Conservation (phyloP, 1,284 basidiomycete species). For the Trichosporon asahii region DNA sequence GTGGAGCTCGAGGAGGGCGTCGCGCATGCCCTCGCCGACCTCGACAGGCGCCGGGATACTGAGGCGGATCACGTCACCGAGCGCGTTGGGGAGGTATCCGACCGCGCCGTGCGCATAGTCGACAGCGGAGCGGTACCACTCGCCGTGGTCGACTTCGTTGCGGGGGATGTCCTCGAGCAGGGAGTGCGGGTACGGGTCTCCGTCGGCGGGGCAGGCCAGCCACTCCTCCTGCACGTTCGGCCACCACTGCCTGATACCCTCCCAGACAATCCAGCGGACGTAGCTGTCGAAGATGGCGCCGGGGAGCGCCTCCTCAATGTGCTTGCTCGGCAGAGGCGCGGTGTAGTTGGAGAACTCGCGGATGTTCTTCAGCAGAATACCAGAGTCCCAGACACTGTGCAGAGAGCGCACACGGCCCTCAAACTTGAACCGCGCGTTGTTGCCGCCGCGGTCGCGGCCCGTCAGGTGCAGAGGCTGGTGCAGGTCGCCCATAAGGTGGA, state of each 20-base stretch:
- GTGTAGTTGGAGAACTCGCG: constrained; percentile 73
- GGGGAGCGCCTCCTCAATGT: constrained; percentile 69
- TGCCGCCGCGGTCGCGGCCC: constrained; percentile 79
- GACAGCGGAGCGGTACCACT: background rate
- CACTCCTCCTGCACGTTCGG: constrained; percentile 59
- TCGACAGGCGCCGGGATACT: constrained; percentile 21
- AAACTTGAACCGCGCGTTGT: constrained; percentile 66
- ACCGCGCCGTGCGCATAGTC: constrained; percentile 5
- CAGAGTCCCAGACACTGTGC: constrained; percentile 80
- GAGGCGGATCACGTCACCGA: constrained; percentile 11
- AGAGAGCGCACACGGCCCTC: constrained; percentile 63
- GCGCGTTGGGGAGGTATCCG: background rate
- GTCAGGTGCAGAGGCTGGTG: constrained; percentile 88
- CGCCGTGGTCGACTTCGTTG: constrained; percentile 18
- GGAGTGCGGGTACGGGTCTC: constrained; percentile 51
- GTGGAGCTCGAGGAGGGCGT: constrained; percentile 13
- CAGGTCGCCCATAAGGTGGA: constrained; percentile 86
- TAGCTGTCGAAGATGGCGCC: constrained; percentile 84
- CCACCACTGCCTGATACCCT: constrained; percentile 71
- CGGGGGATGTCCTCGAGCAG: constrained; percentile 10
- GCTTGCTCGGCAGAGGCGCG: constrained; percentile 59
- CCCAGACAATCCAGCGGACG: constrained; percentile 77
- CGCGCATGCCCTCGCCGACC: constrained; percentile 9
- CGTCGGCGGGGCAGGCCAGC: constrained; percentile 62
- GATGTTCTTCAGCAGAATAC: constrained; percentile 75